Base-by-base conservation (phyloP, 345 rosid genomes). In the Eucalyptus caleyi region DNA sequence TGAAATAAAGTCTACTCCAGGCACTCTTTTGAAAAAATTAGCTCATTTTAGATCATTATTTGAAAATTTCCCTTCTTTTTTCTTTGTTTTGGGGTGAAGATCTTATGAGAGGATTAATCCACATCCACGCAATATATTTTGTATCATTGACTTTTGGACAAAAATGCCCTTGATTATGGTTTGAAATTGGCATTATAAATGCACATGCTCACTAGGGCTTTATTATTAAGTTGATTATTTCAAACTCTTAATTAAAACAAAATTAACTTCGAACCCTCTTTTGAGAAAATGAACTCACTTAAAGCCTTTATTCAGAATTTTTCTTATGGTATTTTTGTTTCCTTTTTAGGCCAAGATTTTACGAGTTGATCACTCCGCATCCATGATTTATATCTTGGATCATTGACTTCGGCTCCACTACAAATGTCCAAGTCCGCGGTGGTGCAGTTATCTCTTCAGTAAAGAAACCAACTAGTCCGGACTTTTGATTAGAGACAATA, bases 301-400 rank as follows among this genome's bases (percentile, higher is more conserved):
- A 56, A 56, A 24, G 62, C 30, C 6, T 0, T 56, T 24, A 56
- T 56, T 56, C 3, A 2, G 13, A 24, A 56, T 56, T 56, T 56
- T 24, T 0, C 6, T 56, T 24, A 24, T 24, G 12, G 11, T 53
- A 19, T 53, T 53, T 53, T 53, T 53, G 53, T 50, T 50, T 56
- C 27, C 0, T 56, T 56, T 56, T 56, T 56, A 24, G 62, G 62
- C 62, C 62, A 23, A 56, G 62, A 56, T 56, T 56, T 56, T 56
- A 56, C 1, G 0, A 24, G 30, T 9, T 24, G 62, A 56, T 56
- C 13, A 0, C 62, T 24, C 0, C 0, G 62, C 62, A 24, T 56
- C 62, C 62, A 10, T 24, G 62, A 56, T 56, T 24, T 56, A 56
- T 24, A 56, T 56, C 62, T 34, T 34, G 44, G 24, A 69, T 69